Evolutionary conservation across 768 basidiomycete genomes (phyloP).

Genomic region (Lentinula sp.): DNA sequence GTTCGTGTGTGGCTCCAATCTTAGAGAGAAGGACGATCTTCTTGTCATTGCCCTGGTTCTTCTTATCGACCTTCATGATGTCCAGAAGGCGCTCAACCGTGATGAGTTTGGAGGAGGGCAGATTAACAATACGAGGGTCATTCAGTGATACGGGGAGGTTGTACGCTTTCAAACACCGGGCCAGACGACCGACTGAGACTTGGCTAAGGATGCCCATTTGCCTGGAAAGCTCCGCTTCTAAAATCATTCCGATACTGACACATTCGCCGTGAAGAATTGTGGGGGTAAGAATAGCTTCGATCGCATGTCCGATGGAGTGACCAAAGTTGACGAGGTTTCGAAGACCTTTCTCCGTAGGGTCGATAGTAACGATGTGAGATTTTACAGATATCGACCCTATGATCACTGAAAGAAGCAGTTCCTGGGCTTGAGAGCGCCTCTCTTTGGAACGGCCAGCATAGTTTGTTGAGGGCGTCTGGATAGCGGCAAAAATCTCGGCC

Average conservation of each 20-base stretch:
- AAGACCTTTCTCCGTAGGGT: slow-evolving; percentile 93
- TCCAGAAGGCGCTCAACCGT: slow-evolving; percentile 80
- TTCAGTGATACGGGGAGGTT: slow-evolving; percentile 80
- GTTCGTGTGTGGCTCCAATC: slow-evolving; percentile 91
- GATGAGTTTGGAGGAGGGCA: slow-evolving; percentile 67
- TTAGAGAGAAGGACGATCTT: slow-evolving; percentile 88
- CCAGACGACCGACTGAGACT: slow-evolving; percentile 87
- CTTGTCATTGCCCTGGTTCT: slow-evolving; percentile 89
- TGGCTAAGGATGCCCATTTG: slow-evolving; percentile 84
- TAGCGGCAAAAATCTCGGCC: slow-evolving; percentile 80
- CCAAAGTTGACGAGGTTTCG: slow-evolving; percentile 99
- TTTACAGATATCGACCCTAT: slow-evolving; percentile 93
- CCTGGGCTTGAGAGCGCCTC: slow-evolving; percentile 71
- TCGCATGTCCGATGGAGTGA: slow-evolving; percentile 97
- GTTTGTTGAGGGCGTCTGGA: slow-evolving; percentile 62
- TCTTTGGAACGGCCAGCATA: slow-evolving; percentile 48
- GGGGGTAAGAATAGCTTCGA: slow-evolving; percentile 86
- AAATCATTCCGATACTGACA: slow-evolving; percentile 91
- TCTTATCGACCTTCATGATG: slow-evolving; percentile 96
- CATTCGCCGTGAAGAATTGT: slow-evolving; percentile 95
- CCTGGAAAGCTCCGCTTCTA: slow-evolving; percentile 92
- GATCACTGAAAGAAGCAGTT: slow-evolving; percentile 86
- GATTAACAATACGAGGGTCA: slow-evolving; percentile 69
- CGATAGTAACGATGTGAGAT: slow-evolving; percentile 93
- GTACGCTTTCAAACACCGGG: slow-evolving; percentile 83